A percentile compares a stretch with the other conserved stretches of the same genome.
These are phyloP conservation scores for Saturnispora quitensis DNA, from an alignment of 805 yeast species.

Conservation along the genomic window DNA sequence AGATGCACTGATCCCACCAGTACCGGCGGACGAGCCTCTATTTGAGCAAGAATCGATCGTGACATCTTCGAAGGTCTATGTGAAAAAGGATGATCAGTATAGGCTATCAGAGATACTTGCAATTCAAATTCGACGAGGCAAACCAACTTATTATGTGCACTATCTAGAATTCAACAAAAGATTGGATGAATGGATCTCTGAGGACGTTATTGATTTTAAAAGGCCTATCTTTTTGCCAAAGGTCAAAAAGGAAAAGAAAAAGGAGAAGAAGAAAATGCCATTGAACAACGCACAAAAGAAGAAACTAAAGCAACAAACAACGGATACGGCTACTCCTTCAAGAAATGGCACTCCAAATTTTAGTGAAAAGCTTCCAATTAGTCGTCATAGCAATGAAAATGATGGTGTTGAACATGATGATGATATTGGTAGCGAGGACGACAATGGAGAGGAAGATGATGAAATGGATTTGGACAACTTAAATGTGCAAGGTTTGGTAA, in stretches of 20 bases:
- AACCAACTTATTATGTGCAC: slow-evolving; percentile 82
- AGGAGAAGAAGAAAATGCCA: slow-evolving; percentile 18
- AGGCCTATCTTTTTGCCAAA: slow-evolving; percentile 66
- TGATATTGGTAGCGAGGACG: slow-evolving; percentile 6
- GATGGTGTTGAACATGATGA: not conserved
- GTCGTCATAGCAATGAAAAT: not conserved
- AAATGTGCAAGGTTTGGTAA: slow-evolving; percentile 68
- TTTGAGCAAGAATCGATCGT: slow-evolving; percentile 40
- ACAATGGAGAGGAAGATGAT: slow-evolving; percentile 33
- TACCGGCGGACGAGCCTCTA: slow-evolving; percentile 20
- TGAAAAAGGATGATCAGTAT: slow-evolving; percentile 68
- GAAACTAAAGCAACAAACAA: slow-evolving; percentile 4
- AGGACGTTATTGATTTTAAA: slow-evolving; percentile 62
- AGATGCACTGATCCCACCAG: slow-evolving; percentile 25
- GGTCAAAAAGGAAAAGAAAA: slow-evolving; percentile 42
- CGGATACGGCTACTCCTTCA: not conserved
- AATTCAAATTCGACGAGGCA: slow-evolving; percentile 62
- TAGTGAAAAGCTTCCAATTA: slow-evolving; percentile 5
- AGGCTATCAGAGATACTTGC: slow-evolving; percentile 82
- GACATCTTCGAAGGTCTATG: slow-evolving; percentile 77
- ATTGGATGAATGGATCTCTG: slow-evolving; percentile 87
- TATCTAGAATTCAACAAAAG: slow-evolving; percentile 93
- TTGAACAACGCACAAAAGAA: slow-evolving; percentile 19
- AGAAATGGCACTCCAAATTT: slow-evolving; percentile 13
- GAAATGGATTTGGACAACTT: slow-evolving; percentile 78